These are phyloP conservation scores for Pleurotus eryngii DNA, from an alignment of 768 basidiomycete species.

Conservation along the genomic window DNA sequence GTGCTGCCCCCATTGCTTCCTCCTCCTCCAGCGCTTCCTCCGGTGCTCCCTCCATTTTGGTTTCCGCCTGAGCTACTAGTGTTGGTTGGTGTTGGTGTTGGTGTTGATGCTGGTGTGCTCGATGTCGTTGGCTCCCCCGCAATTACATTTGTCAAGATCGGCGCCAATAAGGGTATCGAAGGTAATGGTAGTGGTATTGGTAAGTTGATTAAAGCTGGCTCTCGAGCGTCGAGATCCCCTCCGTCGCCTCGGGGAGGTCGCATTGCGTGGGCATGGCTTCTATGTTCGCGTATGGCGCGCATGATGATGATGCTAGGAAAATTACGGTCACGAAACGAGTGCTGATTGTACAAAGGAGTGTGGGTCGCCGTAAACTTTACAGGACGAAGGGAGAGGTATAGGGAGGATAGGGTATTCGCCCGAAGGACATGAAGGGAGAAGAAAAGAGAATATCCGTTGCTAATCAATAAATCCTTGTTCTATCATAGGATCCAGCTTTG, in stretches of 20 bases:
- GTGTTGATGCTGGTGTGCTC: slow-evolving; percentile 1
- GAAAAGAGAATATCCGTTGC: not conserved
- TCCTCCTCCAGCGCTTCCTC: slow-evolving; percentile 1
- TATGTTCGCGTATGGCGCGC: not conserved
- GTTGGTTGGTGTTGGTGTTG: slow-evolving; percentile 7
- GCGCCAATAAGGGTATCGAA: slow-evolving; percentile 37
- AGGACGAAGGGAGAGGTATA: not conserved
- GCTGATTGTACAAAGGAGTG: slow-evolving; percentile 3
- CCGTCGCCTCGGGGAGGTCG: slow-evolving; percentile 7
- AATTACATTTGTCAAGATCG: slow-evolving; percentile 32
- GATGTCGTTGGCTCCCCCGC: slow-evolving; percentile 14
- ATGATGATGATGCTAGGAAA: not conserved
- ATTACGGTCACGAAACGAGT: not conserved
- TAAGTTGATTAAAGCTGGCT: slow-evolving; percentile 34
- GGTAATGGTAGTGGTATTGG: slow-evolving; percentile 30
- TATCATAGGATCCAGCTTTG: slow-evolving; percentile 5
- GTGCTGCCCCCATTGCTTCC: slow-evolving; percentile 8
- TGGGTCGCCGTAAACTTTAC: not conserved
- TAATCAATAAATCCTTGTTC: slow-evolving; percentile 7
- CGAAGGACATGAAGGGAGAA: slow-evolving; percentile 1
- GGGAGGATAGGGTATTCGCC: not conserved
- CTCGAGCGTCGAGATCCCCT: slow-evolving; percentile 28
- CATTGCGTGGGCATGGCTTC: slow-evolving; percentile 7
- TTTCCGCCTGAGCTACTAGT: slow-evolving; percentile 12
- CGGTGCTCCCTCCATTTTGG: slow-evolving; percentile 7